Percentiles rank a stretch among this genome's conserved stretches.
Evolutionary conservation across 2,329 filamentous ascomycete genomes (phyloP).

Genomic region (Hypoxylon sp.): DNA sequence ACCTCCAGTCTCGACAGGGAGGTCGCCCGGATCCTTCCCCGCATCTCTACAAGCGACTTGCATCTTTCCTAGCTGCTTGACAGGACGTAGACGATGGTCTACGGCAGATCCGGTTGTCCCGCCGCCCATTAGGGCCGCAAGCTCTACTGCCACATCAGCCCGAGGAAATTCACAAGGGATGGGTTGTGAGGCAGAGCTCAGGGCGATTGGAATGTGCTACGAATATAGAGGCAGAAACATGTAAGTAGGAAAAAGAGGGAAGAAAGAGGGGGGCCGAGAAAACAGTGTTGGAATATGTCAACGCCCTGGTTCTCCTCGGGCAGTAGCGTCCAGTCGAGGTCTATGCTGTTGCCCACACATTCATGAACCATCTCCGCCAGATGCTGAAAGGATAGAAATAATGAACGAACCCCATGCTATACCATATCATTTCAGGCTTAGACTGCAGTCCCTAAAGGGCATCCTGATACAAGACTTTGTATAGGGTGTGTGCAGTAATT

Average conservation of each 20-base stretch:
- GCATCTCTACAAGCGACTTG: slow-evolving; percentile 53
- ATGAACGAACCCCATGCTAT: neutral
- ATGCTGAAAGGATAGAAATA: neutral
- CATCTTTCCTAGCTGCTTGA: slow-evolving; percentile 58
- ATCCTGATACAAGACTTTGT: neutral
- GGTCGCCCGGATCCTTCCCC: slow-evolving; percentile 55
- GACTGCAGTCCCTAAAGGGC: neutral
- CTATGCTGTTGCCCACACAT: slow-evolving; percentile 3
- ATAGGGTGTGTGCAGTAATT: neutral
- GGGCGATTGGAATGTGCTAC: neutral
- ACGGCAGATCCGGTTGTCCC: slow-evolving; percentile 55
- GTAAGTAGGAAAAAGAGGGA: neutral
- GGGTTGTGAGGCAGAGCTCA: neutral
- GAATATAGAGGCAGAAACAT: neutral
- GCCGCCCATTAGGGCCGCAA: slow-evolving; percentile 52
- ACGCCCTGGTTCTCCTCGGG: neutral
- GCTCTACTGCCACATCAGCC: slow-evolving; percentile 43
- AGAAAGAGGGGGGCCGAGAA: neutral
- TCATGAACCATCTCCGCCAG: neutral
- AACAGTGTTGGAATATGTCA: neutral
- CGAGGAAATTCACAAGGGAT: slow-evolving; percentile 4
- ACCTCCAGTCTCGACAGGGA: slow-evolving; percentile 59
- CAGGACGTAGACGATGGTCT: slow-evolving; percentile 58
- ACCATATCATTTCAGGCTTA: neutral
- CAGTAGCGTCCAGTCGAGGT: neutral